Conservation (phyloP, 148 eudicot genomes). For the Vaccinium vitisidaea region DNA sequence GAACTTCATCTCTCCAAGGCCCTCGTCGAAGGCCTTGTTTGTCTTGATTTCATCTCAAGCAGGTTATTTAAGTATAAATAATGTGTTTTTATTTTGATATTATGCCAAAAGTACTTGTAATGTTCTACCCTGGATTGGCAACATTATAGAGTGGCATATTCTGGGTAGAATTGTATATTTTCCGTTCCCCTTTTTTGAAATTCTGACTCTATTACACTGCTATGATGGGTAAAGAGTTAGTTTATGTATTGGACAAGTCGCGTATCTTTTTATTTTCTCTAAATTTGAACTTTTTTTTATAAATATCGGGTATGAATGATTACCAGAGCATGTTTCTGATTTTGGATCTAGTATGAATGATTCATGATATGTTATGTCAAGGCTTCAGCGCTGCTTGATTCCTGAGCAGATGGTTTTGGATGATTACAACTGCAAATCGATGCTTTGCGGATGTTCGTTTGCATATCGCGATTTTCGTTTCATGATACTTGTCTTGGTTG, state of each 20-base stretch:
- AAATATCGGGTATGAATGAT: neutral
- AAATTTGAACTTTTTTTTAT: neutral
- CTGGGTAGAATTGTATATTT: neutral
- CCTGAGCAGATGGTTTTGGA: neutral
- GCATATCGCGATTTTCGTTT: neutral
- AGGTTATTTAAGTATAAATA: neutral
- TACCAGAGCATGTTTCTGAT: neutral
- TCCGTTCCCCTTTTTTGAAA: neutral
- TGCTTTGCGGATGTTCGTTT: neutral
- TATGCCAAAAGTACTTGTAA: neutral
- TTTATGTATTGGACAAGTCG: neutral
- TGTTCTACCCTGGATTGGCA: neutral
- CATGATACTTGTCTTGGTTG: neutral
- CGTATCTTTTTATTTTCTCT: slow-evolving; percentile 1
- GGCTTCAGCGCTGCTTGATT: neutral
- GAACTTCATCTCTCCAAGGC: neutral
- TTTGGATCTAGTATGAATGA: neutral
- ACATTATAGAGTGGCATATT: neutral
- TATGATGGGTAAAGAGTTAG: neutral
- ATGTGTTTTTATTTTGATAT: neutral
- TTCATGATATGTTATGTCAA: neutral
- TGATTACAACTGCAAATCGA: neutral
- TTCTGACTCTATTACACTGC: neutral
- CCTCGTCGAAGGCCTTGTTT: neutral
- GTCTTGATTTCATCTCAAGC: slow-evolving; percentile 4